phyloP scores from a whole-genome alignment of 768 basidiomycete genomes.

The Auriculariales sp. region DNA sequence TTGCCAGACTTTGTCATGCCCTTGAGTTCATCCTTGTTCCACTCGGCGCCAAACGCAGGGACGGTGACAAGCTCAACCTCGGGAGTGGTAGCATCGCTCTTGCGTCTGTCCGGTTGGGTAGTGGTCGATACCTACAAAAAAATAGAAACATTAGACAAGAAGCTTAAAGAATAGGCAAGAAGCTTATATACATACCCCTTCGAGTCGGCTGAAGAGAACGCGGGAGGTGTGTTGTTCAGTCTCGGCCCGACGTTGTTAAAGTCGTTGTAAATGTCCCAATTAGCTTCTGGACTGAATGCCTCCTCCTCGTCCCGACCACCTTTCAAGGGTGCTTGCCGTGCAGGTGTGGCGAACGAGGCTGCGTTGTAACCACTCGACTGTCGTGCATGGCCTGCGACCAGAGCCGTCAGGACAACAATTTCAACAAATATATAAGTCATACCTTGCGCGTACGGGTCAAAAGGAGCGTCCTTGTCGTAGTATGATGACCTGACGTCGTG shows the following conservation, averaged over 20 bases:
- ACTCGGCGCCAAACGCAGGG: slow-evolving; percentile 82
- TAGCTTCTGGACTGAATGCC: slow-evolving; percentile 21
- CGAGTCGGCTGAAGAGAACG: neutral
- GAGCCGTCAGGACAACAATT: neutral
- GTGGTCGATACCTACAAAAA: slow-evolving; percentile 9
- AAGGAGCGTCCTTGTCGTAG: neutral
- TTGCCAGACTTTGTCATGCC: slow-evolving; percentile 61
- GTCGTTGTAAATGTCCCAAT: slow-evolving; percentile 76
- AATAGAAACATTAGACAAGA: no score
- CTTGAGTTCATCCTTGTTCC: slow-evolving; percentile 65
- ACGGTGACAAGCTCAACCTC: slow-evolving; percentile 85
- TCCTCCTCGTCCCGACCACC: slow-evolving; percentile 64
- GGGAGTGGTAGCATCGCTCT: slow-evolving; percentile 14
- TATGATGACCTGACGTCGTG: neutral
- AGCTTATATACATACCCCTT: neutral
- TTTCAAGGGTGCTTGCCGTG: slow-evolving; percentile 63
- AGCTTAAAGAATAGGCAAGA: neutral
- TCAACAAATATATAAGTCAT: neutral
- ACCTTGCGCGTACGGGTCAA: neutral
- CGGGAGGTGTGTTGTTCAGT: slow-evolving; percentile 31
- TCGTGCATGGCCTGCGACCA: neutral
- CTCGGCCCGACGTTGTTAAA: slow-evolving; percentile 77
- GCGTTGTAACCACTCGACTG: slow-evolving; percentile 62
- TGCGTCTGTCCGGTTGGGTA: slow-evolving; percentile 25
- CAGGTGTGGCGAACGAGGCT: slow-evolving; percentile 50